Evolutionary conservation across 2,329 filamentous ascomycete genomes (phyloP), one percentile per base, ranked within the genome.

Genomic region (Hymenoscyphus occultus): DNA sequence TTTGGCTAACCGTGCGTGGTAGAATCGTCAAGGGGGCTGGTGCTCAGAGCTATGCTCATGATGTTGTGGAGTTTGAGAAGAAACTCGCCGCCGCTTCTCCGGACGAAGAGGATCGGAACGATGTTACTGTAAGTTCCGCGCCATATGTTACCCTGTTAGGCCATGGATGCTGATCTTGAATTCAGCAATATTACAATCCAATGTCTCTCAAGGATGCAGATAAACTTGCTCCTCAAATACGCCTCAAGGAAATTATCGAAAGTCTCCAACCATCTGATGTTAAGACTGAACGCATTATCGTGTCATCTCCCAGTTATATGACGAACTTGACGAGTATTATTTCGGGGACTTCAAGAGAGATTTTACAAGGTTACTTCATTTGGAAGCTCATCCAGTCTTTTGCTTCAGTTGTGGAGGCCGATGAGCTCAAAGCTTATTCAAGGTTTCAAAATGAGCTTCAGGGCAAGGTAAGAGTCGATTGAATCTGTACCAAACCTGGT

Each of bases 131-230:
- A 68, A 72, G 76, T 68, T 3, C 6, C 54, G 19, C 40, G 16
- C 7, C 9, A 39, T 22, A 6, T n/a, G 13, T 1, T 14, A 3
- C 2, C 6, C 5, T 28, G 5, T 54, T 16, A 13, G 5, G 39
- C 28, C n/a, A 16, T 4, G 35, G 6, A 57, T 66, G 51, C 42
- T 71, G 71, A 70, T 70, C 58, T 22, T 28, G n/a, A 4, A n/a
- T 10, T 9, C 45, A 80, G 78, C 84, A 89, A 78, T 86, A 84
- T 69, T 90, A 90, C 76, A 90, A 90, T 71, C 86, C 86, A 0
- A 83, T 83, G 74, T 81, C 81, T 9, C 75, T 89, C 19, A 76
- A 82, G 12, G 83, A 89, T 62, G 83, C 82, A 5, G 78, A 82
- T 40, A 77, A 78, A 2, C 77, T 90, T 28, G 76, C 84, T 0